phyloP scores from a whole-genome alignment of 805 yeast genomes.

The Metschnikowia anglica region DNA sequence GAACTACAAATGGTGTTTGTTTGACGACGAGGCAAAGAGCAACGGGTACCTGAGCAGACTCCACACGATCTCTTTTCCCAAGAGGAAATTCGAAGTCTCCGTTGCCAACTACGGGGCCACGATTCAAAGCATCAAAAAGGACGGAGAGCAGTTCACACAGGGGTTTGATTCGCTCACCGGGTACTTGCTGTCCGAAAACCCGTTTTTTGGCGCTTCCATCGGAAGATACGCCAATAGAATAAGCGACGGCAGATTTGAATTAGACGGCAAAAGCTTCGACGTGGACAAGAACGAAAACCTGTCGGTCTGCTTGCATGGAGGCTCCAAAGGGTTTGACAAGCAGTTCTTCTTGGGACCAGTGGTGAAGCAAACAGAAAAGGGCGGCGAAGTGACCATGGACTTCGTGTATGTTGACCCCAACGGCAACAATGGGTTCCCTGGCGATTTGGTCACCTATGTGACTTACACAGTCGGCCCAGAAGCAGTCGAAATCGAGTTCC shows the following conservation, averaged over 20 bases:
- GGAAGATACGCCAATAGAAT: slow-evolving; percentile 69
- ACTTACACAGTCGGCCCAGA: slow-evolving; percentile 43
- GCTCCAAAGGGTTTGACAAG: slow-evolving; percentile 51
- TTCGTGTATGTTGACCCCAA: slow-evolving; percentile 47
- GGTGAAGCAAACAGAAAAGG: slow-evolving; percentile 30
- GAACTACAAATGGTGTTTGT: slow-evolving; percentile 34
- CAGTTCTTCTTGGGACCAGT: slow-evolving; percentile 55
- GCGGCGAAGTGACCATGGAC: slow-evolving; percentile 32
- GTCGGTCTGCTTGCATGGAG: slow-evolving; percentile 50
- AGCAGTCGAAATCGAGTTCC: slow-evolving; percentile 50
- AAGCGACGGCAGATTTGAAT: slow-evolving; percentile 39
- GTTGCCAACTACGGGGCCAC: slow-evolving; percentile 53
- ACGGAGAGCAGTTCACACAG: slow-evolving; percentile 40
- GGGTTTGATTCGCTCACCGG: slow-evolving; percentile 38
- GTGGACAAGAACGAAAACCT: slow-evolving; percentile 44
- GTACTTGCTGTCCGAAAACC: slow-evolving; percentile 33
- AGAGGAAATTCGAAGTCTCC: slow-evolving; percentile 37
- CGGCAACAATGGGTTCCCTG: slow-evolving; percentile 60
- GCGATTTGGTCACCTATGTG: slow-evolving; percentile 47
- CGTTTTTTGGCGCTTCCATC: slow-evolving; percentile 61
- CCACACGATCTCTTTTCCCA: slow-evolving; percentile 32
- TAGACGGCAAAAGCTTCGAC: slow-evolving; percentile 42
- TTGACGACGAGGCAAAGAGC: slow-evolving; percentile 20
- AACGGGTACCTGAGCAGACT: slow-evolving; percentile 31
- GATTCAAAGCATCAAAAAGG: slow-evolving; percentile 42